These are phyloP conservation scores for Marchantia paleacea DNA, from an alignment of 225 moss, liverwort and hornwort species.

Conservation along the genomic window DNA sequence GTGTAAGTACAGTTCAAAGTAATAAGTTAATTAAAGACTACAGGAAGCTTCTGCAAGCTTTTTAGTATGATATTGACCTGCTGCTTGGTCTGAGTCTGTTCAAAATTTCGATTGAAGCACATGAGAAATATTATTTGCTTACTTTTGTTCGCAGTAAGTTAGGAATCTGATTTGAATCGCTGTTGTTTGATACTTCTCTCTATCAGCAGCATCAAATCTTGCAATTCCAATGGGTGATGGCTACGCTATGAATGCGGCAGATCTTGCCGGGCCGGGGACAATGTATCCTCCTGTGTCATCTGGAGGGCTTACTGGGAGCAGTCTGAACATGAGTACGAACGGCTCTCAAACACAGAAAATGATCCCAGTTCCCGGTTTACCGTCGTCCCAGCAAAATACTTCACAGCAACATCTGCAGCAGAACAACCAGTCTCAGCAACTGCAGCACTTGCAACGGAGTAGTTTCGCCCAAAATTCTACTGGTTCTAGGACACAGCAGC, in stretches of 20 bases:
- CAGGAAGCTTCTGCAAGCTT: no score
- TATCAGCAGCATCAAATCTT: slow-evolving; percentile 41
- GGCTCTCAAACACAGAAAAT: slow-evolving; percentile 72
- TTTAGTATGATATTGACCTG: no score
- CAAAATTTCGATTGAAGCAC: no score
- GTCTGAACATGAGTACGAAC: slow-evolving; percentile 51
- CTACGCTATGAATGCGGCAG: slow-evolving; percentile 98
- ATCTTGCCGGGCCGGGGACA: slow-evolving; percentile 72
- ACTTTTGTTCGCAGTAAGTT: no score
- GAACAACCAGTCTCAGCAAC: slow-evolving; percentile 46
- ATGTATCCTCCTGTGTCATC: slow-evolving; percentile 53
- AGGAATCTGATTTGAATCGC: no score
- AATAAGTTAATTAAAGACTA: no score
- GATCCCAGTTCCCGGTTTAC: slow-evolving; percentile 96
- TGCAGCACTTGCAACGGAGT: slow-evolving; percentile 32
- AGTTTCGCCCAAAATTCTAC: slow-evolving; percentile 26
- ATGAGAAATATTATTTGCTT: no score
- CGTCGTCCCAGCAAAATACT: slow-evolving; percentile 53
- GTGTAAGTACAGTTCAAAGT: no score
- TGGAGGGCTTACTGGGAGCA: slow-evolving; percentile 50
- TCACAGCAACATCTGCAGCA: slow-evolving; percentile 58
- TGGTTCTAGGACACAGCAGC: slow-evolving; percentile 41
- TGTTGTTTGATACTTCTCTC: neutral
- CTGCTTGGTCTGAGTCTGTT: no score
- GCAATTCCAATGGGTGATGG: slow-evolving; percentile 70